These are phyloP conservation scores for Xylaria sp. DNA, from an alignment of 2,329 filamentous ascomycete genomes.

Conservation along the genomic window DNA sequence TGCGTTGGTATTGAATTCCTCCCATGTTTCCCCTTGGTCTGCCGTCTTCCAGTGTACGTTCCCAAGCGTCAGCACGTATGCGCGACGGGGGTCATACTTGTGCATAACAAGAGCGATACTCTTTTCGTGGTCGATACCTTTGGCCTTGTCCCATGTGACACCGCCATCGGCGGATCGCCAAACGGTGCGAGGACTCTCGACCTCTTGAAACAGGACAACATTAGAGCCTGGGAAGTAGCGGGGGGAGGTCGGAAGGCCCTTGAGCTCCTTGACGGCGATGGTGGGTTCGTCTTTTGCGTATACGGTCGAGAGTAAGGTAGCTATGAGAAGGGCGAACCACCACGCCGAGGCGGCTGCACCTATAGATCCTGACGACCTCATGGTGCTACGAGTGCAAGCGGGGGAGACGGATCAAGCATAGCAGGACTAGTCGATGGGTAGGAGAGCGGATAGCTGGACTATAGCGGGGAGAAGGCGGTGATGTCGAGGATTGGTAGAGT, in stretches of 20 bases:
- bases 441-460: conserved; percentile 3
- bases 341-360: conserved; percentile 59
- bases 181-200: conserved; percentile 66
- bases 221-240: conserved; percentile 94
- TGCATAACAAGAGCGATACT: conserved; percentile 76
- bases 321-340: conserved; percentile 47
- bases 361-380: conserved; percentile 62
- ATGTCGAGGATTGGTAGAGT: conserved; percentile 7
- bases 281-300: conserved; percentile 71
- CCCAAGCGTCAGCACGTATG: conserved; percentile 78
- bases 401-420: conserved; percentile 54
- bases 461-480: not conserved
- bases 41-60: conserved; percentile 83
- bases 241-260: conserved; percentile 72
- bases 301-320: conserved; percentile 47
- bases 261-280: conserved; percentile 72
- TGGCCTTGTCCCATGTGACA: conserved; percentile 74
- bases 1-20: conserved; percentile 72
- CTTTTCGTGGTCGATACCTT: conserved; percentile 70
- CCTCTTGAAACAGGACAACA: conserved; percentile 79
- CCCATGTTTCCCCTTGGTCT: conserved; percentile 85
- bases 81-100: conserved; percentile 79
- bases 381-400: conserved; percentile 55
- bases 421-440: conserved; percentile 44
- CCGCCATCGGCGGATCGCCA: conserved; percentile 86